Base-by-base conservation (phyloP, 2,329 filamentous ascomycete genomes). In the Exophiala alcalophila region DNA sequence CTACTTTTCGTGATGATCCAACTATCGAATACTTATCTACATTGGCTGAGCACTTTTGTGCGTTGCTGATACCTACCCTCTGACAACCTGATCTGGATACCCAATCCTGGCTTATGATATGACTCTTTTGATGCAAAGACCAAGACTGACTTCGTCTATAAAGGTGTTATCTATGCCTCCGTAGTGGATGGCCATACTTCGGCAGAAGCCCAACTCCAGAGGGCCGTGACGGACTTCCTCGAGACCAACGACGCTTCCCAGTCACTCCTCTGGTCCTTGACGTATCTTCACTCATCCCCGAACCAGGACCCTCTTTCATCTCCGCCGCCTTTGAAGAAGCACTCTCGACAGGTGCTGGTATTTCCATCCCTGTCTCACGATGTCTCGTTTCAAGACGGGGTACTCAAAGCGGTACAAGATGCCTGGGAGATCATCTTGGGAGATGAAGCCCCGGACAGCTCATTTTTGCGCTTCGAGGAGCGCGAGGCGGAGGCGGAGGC, bases 1-100 rank as follows among this genome's bases (percentile, higher is more conserved):
- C 37, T 40, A 52, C 26, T 24, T 49, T 76, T 74, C 62, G 84
- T 89, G 91, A 96, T 97, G 90, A 95, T 75, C 67, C 68, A 69
- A 77, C 69, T 66, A 69, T 73, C 68, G 77, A 94, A 92, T 87
- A 90, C 90, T 97, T 97, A 97, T 96, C 91, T 96, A 97, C 91
- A 96, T 97, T 97, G 89, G 86, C 91, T 90, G 91, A 64, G 94
- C 84, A 70, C 71, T n/a, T 66, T 25, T 47, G 26, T 52, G 48
- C 76, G 77, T 84, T 94, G 90, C 94, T 81, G 89, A 92, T 77
- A 77, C 74, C 65, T 74, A 74, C 77, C 78, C 80, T 89, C 84
- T 91, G 83, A 91, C 82, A 87, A 83, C 71, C 88, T 94, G 88
- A 94, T 80, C 27, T 44, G 59, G 69, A 72, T 68, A 44, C 44